Evolutionary conservation across 495 filamentous ascomycete species (phyloP), one percentile per base, ranked within the genome.

Genomic region (Daldinia concentrica): DNA sequence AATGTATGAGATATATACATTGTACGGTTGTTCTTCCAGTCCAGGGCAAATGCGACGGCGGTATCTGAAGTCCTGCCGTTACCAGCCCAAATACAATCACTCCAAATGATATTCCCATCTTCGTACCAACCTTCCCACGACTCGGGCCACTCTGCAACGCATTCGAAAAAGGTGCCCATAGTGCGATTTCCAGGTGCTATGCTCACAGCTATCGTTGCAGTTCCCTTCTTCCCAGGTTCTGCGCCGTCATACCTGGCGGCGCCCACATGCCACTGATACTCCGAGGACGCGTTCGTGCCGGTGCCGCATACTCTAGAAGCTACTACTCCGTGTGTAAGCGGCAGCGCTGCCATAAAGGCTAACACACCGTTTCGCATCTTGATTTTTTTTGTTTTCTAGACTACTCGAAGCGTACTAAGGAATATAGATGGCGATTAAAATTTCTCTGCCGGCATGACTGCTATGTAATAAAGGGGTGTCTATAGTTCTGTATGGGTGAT

Each of bases 71-170:
- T 77, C 1, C 59, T 51, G 2, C 81, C 82, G 11, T 80, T 77
- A 0, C 79, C 81, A 6, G 78, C 80, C 74, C 76, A 80, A 66
- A 82, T 82, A 64, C 80, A 82, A 37, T 82, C 80, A 19, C 75
- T 74, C 80, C 80, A 82, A 32, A 82, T 75, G 54, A 79, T 73
- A 32, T 77, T 74, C 19, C 70, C 73, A 6, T 76, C 77, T 60
- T 73, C 62, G 30, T 78, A 79, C 72, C 73, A 78, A 5, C 80
- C 80, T 5, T 43, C 73, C 80, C 80, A 82, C 0, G 75, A 60
- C 52, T 79, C 77, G 0, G 77, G 78, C 80, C 80, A 82, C 48
- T 81, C 76, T 0, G 71, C 74, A 3, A 80, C 77, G 29, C 80
- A 82, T 58, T 82, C 80, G 52, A 79, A 82, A 32, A 81, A 73